These are phyloP conservation scores for Juncus effusus DNA, from an alignment of 176 grass and related monocot species.

Conservation along the genomic window DNA sequence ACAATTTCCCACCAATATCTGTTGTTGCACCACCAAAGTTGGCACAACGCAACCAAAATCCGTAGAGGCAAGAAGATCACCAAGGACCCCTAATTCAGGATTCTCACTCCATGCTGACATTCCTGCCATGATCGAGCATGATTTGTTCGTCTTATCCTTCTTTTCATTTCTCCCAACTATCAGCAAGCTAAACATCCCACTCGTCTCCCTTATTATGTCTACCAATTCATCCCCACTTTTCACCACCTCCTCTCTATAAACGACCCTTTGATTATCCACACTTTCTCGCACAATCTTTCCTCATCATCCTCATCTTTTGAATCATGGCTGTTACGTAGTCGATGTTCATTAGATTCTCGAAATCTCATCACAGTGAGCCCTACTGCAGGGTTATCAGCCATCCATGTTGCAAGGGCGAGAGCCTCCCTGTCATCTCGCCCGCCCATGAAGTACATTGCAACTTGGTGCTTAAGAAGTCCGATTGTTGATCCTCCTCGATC, in stretches of 20 bases:
- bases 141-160: constrained; percentile 26
- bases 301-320: constrained; percentile 19
- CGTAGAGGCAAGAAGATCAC: constrained; percentile 60
- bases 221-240: constrained; percentile 58
- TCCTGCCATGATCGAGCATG: constrained; percentile 41
- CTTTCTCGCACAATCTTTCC: constrained; percentile 17
- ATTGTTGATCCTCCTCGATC: constrained; percentile 29
- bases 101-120: constrained; percentile 82
- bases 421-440: constrained; percentile 80
- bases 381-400: constrained; percentile 51
- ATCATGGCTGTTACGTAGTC: not conserved
- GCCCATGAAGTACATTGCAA: constrained; percentile 79
- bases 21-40: constrained; percentile 79
- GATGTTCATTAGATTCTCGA: constrained; percentile 28
- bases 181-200: constrained; percentile 41
- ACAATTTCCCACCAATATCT: not conserved
- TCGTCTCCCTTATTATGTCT: constrained; percentile 38
- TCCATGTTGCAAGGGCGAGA: constrained; percentile 51
- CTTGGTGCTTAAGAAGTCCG: constrained; percentile 27
- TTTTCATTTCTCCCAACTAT: constrained; percentile 60
- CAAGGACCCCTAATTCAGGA: constrained; percentile 78
- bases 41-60: constrained; percentile 57
- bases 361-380: constrained; percentile 53
- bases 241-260: constrained; percentile 48
- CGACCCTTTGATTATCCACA: constrained; percentile 41